These are phyloP conservation scores for Globisporangium spiculum DNA, from an alignment of 352 stramenopile genomes.

Conservation along the genomic window DNA sequence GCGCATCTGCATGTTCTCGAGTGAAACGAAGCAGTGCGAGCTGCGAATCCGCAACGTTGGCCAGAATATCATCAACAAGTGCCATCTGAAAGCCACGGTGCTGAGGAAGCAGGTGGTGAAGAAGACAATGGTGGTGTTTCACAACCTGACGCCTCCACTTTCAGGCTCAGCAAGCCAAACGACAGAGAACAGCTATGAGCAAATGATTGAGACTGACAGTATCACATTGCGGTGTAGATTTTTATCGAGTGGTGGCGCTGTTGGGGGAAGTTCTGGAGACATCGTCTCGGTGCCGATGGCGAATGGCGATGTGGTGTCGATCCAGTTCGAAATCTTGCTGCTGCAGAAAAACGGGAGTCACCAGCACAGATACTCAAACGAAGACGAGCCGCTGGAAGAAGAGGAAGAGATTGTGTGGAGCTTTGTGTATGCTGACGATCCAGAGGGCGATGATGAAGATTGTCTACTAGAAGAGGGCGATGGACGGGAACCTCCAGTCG, in stretches of 20 bases:
- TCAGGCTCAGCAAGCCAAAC: background rate
- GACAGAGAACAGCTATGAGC: background rate
- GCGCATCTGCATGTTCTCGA: constrained; percentile 63
- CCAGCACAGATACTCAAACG: constrained; percentile 5
- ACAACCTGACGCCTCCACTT: constrained; percentile 28
- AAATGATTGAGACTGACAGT: constrained; percentile 19
- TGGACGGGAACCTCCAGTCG: background rate
- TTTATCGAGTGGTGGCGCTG: background rate
- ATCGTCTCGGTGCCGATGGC: constrained; percentile 22
- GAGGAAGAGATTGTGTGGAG: constrained; percentile 59
- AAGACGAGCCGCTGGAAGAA: constrained; percentile 24
- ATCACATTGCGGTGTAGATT: constrained; percentile 19
- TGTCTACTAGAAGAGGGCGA: constrained; percentile 1
- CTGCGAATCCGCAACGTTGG: constrained; percentile 53
- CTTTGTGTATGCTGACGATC: constrained; percentile 44
- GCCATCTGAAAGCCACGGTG: constrained; percentile 33
- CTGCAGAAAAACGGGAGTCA: constrained; percentile 12
- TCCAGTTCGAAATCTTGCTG: constrained; percentile 41
- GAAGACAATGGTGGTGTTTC: constrained; percentile 41
- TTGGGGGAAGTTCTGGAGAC: background rate
- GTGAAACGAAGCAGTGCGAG: constrained; percentile 57
- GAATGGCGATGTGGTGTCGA: constrained; percentile 30
- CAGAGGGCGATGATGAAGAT: background rate
- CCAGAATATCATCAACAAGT: constrained; percentile 38
- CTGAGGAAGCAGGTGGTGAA: constrained; percentile 27